Conservation (phyloP, 345 rosid species). For the Mallotus nudiflorus region DNA sequence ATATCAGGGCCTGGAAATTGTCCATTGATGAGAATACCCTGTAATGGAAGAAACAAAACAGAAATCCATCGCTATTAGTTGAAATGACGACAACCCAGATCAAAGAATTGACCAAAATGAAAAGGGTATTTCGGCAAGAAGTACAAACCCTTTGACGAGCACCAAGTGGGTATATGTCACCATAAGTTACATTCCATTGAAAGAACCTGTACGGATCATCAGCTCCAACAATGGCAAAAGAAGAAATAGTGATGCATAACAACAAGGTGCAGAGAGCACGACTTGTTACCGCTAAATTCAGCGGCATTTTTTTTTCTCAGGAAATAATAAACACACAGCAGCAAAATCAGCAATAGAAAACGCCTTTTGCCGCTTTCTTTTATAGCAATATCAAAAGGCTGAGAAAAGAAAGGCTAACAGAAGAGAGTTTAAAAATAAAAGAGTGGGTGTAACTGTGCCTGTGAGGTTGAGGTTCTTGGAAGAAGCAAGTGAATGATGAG, state of each 20-base stretch:
- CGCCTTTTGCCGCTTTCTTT: not conserved
- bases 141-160: slow-evolving; percentile 64
- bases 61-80: not conserved
- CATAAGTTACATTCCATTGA: slow-evolving; percentile 76
- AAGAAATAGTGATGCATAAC: slow-evolving; percentile 21
- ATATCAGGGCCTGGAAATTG: slow-evolving; percentile 39
- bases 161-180: slow-evolving; percentile 77
- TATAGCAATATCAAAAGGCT: not conserved
- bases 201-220: slow-evolving; percentile 79
- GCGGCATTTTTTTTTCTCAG: slow-evolving; percentile 36
- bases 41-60: not conserved
- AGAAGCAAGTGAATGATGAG: slow-evolving; percentile 16
- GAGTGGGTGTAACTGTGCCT: not conserved
- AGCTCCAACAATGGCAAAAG: slow-evolving; percentile 38
- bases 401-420: not conserved
- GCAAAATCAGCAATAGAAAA: not conserved
- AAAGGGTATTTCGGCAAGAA: not conserved
- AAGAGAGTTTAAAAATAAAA: not conserved
- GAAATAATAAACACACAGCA: too few relatives aligned
- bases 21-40: slow-evolving; percentile 36
- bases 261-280: slow-evolving; percentile 12
- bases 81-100: not conserved
- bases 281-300: slow-evolving; percentile 30
- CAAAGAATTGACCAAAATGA: not conserved
- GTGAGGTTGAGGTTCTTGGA: not conserved